These are phyloP conservation scores for Morella rubra DNA, from an alignment of 306 rosid species.

Conservation along the genomic window DNA sequence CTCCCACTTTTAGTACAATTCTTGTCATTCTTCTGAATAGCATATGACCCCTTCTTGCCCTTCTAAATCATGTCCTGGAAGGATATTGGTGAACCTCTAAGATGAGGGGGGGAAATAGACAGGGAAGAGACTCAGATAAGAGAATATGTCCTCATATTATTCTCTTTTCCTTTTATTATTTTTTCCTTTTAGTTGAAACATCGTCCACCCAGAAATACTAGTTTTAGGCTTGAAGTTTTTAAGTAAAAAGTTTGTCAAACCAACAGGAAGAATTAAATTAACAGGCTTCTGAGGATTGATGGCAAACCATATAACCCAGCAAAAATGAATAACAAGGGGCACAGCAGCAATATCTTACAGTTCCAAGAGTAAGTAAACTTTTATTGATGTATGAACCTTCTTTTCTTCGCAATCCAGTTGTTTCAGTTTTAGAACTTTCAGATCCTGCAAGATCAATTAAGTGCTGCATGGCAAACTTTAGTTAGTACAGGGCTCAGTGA, in stretches of 20 bases:
- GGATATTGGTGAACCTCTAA: neutral
- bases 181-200: too few species aligned
- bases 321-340: slow-evolving; percentile 11
- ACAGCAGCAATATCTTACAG: slow-evolving; percentile 51
- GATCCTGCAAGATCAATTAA: slow-evolving; percentile 96
- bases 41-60: neutral
- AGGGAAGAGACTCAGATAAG: neutral
- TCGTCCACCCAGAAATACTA: too few species aligned
- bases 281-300: neutral
- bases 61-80: neutral
- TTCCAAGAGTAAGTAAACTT: slow-evolving; percentile 87
- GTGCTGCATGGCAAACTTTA: slow-evolving; percentile 56
- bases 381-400: slow-evolving; percentile 90
- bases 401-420: slow-evolving; percentile 84
- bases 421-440: slow-evolving; percentile 90
- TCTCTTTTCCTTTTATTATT: neutral
- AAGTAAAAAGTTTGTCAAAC: neutral
- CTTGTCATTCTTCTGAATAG: neutral
- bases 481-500: slow-evolving; percentile 19
- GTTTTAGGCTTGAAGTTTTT: neutral
- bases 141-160: neutral
- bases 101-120: neutral
- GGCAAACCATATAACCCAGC: slow-evolving; percentile 4
- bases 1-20: neutral
- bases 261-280: slow-evolving; percentile 10